Percentiles rank a stretch among this genome's conserved stretches.
Evolutionary conservation across 164 flowering plant species (phyloP).

Genomic region (Piper betle): DNA sequence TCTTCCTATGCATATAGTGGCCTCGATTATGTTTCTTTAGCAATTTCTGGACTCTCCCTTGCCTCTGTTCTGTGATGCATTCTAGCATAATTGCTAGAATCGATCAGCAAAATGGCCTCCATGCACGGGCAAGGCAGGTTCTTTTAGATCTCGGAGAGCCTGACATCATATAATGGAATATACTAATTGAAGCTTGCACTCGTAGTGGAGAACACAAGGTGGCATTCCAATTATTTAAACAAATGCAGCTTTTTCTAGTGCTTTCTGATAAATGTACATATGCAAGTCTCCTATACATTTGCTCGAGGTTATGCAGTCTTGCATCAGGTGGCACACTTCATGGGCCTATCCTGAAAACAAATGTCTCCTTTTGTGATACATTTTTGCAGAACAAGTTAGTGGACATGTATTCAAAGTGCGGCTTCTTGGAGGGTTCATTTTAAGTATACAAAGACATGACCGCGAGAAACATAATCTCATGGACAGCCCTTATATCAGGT

Average conservation of each 20-base stretch:
- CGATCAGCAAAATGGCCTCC: slow-evolving; percentile 6
- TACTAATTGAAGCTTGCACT: slow-evolving; percentile 61
- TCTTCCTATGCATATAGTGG: slow-evolving; percentile 54
- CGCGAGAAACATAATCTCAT: too few species aligned
- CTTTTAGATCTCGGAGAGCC: slow-evolving; percentile 45
- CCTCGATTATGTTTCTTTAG: slow-evolving; percentile 38
- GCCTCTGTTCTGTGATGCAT: slow-evolving; percentile 25
- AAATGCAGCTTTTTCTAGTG: slow-evolving; percentile 30
- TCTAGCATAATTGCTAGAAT: slow-evolving; percentile 46
- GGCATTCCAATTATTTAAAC: slow-evolving; percentile 49
- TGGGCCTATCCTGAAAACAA: slow-evolving; percentile 42
- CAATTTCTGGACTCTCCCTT: slow-evolving; percentile 13
- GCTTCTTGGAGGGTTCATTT: slow-evolving; percentile 35
- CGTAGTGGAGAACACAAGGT: slow-evolving; percentile 41
- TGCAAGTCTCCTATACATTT: slow-evolving; percentile 43
- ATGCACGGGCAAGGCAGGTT: not conserved
- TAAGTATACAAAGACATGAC: slow-evolving; percentile 37
- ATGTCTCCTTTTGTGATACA: slow-evolving; percentile 32
- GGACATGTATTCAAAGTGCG: slow-evolving; percentile 87
- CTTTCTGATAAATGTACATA: slow-evolving; percentile 58
- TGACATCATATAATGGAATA: slow-evolving; percentile 67
- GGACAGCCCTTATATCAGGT: slow-evolving; percentile 54
- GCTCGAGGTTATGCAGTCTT: slow-evolving; percentile 45
- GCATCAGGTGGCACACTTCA: slow-evolving; percentile 62
- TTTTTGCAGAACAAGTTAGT: slow-evolving; percentile 52